phyloP scores from a whole-genome alignment of 805 yeast genomes.

The Spathaspora hagerdaliae region DNA sequence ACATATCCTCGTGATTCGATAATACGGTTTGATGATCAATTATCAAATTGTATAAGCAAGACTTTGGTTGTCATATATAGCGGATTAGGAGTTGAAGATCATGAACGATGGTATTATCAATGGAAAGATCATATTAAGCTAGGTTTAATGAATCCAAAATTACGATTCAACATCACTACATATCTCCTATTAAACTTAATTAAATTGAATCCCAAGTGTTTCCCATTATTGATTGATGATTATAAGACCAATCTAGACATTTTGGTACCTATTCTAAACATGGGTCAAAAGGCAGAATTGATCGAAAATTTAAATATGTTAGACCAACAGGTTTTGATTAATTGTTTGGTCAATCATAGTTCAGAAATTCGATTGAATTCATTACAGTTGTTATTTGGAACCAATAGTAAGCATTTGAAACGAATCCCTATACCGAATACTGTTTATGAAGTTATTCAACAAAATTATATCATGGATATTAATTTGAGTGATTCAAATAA shows the following conservation, averaged over 20 bases:
- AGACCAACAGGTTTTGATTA: constrained; percentile 2
- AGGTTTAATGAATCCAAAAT: constrained; percentile 26
- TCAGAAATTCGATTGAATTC: constrained; percentile 46
- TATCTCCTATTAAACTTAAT: constrained; percentile 65
- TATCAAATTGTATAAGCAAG: constrained; percentile 68
- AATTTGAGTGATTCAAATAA: constrained; percentile 53
- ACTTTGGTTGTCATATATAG: constrained; percentile 36
- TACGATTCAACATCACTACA: constrained; percentile 47
- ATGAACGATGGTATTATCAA: constrained; percentile 42
- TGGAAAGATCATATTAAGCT: constrained; percentile 46
- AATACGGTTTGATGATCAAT: constrained; percentile 49
- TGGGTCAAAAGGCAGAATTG: constrained; percentile 54
- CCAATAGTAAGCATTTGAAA: constrained; percentile 43
- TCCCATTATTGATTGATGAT: constrained; percentile 21
- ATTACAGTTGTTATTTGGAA: constrained; percentile 56
- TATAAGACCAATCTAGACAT: constrained; percentile 28
- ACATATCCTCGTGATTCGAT: constrained; percentile 46
- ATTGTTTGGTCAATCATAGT: constrained; percentile 45
- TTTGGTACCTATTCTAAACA: constrained; percentile 52
- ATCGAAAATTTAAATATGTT: constrained; percentile 6
- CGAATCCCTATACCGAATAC: constrained; percentile 50
- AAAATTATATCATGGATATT: constrained; percentile 36
- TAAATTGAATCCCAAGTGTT: constrained; percentile 39
- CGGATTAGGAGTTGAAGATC: constrained; percentile 23
- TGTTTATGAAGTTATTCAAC: constrained; percentile 41